phyloP scores from a whole-genome alignment of 768 basidiomycete species.

The Mycena crocata region DNA sequence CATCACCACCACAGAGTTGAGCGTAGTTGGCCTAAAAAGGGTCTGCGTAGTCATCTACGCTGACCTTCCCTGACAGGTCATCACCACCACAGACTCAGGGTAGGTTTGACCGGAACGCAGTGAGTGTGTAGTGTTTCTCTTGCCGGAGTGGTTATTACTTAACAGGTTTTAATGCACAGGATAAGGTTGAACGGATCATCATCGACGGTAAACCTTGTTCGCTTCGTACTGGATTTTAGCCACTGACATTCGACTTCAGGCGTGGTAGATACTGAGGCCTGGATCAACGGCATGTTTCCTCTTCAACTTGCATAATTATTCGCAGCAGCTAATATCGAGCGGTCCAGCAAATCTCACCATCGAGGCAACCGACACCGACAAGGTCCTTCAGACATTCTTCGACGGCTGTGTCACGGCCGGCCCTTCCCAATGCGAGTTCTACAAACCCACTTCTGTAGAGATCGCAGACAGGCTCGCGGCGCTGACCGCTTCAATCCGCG shows the following conservation, averaged over 20 bases:
- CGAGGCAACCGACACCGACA: slow-evolving; percentile 39
- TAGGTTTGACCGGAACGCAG: too few species aligned
- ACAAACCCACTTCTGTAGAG: slow-evolving; percentile 30
- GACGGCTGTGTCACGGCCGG: slow-evolving; percentile 38
- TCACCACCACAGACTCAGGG: too few species aligned
- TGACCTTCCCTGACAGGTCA: too few species aligned
- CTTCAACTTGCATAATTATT: too few species aligned
- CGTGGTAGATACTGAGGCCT: slow-evolving; percentile 36
- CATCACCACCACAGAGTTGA: too few species aligned
- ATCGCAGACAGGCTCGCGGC: slow-evolving; percentile 33
- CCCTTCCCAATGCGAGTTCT: slow-evolving; percentile 38
- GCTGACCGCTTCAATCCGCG: slow-evolving; percentile 32
- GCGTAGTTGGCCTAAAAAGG: too few species aligned
- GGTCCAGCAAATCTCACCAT: slow-evolving; percentile 33
- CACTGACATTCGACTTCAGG: background rate
- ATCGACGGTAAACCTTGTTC: slow-evolving; percentile 41
- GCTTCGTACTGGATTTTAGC: background rate
- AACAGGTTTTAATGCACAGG: slow-evolving; percentile 28
- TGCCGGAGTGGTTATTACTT: background rate
- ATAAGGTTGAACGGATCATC: slow-evolving; percentile 47
- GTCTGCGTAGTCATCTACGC: too few species aligned
- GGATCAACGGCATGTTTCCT: slow-evolving; percentile 33
- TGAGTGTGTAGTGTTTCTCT: slow-evolving; percentile 32
- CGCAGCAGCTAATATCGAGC: slow-evolving; percentile 18
- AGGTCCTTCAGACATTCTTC: slow-evolving; percentile 38